Evolutionary conservation across 768 basidiomycete genomes (phyloP), one percentile per base, ranked within the genome.

Genomic region (Rickenella mellea): DNA sequence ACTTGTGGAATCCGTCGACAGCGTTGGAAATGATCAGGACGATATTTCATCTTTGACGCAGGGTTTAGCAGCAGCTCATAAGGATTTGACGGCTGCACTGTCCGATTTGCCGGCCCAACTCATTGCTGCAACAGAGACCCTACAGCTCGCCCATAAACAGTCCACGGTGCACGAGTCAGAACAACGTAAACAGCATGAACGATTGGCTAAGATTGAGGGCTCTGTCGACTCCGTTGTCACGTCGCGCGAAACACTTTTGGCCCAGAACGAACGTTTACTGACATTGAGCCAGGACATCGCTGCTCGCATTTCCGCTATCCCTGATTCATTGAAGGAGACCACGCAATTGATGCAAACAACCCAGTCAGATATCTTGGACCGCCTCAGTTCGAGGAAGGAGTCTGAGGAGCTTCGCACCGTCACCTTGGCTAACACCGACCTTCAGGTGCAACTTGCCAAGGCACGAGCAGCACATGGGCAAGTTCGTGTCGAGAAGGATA

Each of bases 401-500:
- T 57, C 79, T 22, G 83, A 87, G 8, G 84, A 89, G 41, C 65
- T 85, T 43, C 75, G 78, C 32, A 75, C 73, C 46, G 49, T 75
- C 30, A 62, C 60, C 45, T 45, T 51, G 1, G 51, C 67, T 14
- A 87, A 85, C 55, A 64, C 72, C 6, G 86, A 89, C 6, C 67
- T 77, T 38, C 84, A 87, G 52, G 64, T 78, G 26, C 81, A 87
- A 51, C 52, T 90, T 9, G 73, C 77, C 10, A 86, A 85, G 61
- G 82, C 87, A 39, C 80, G 84, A 41, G 75, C 78, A 17, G 76
- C 78, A 11, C 80, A 86, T 51, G 84, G 85, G 1, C 80, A 84
- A 54, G 72, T 83, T 5, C 77, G 83, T 12, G 84, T 84, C 11
- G 87, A 91, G 66, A 91, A 88, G 61, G 87, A 89, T 38, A 63